Evolutionary conservation across 1,284 basidiomycete genomes (phyloP).

Genomic region (Meira nashicola): DNA sequence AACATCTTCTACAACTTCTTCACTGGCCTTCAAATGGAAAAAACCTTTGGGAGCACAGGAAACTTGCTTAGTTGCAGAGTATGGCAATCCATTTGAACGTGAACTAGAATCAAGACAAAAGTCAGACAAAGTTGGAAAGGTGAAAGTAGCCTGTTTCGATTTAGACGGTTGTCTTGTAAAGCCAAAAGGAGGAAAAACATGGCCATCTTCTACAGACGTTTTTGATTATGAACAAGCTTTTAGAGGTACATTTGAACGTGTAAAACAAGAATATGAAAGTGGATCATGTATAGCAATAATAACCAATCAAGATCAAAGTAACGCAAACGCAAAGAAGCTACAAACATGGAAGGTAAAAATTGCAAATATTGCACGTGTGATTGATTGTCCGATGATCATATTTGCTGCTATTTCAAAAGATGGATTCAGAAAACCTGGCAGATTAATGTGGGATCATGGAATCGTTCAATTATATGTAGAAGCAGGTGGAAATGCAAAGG

Average conservation of each 20-base stretch:
- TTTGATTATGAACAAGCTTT: constrained; percentile 24
- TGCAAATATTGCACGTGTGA: constrained; percentile 22
- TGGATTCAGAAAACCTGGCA: constrained; percentile 37
- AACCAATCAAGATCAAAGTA: constrained; percentile 34
- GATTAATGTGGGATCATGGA: constrained; percentile 33
- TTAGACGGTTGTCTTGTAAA: constrained; percentile 39
- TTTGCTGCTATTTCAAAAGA: constrained; percentile 39
- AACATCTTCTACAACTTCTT: too few relatives aligned
- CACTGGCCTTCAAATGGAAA: constrained; percentile 20
- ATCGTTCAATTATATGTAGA: constrained; percentile 10
- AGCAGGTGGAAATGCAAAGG: constrained; percentile 19
- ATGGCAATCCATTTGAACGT: constrained; percentile 16
- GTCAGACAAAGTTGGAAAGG: neutral
- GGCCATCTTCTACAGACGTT: constrained; percentile 27
- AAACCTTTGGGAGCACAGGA: constrained; percentile 16
- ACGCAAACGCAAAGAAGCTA: neutral
- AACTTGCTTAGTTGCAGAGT: constrained; percentile 25
- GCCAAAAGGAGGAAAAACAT: constrained; percentile 26
- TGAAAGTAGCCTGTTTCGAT: constrained; percentile 36
- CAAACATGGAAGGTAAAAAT: constrained; percentile 39
- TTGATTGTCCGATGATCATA: constrained; percentile 35
- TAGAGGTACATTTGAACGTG: constrained; percentile 3
- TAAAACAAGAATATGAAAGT: constrained; percentile 10
- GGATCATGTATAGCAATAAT: constrained; percentile 27
- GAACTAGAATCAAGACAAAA: neutral